Evolutionary conservation across 768 basidiomycete species (phyloP).

Genomic region (Tulasnella sp.): DNA sequence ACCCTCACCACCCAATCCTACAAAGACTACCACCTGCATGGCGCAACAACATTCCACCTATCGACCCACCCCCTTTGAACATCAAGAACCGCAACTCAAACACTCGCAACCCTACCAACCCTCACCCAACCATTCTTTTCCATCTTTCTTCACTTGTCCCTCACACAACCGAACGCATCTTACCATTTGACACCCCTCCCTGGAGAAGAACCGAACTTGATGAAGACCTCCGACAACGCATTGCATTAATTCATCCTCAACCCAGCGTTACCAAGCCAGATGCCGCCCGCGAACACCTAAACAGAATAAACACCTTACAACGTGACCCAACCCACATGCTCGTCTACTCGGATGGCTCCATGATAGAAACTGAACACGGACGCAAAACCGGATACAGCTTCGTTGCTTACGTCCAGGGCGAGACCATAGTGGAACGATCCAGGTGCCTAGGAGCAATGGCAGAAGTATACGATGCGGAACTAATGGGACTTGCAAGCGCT

Average conservation of each 20-base stretch:
- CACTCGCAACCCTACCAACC: too few relatives aligned
- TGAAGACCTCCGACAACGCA: not conserved
- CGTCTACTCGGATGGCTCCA: not conserved
- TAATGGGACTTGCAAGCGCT: not conserved
- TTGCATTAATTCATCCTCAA: not conserved
- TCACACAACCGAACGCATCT: too few relatives aligned
- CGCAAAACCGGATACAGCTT: too few relatives aligned
- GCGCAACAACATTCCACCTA: too few relatives aligned
- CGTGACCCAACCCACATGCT: not conserved
- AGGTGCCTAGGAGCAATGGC: not conserved
- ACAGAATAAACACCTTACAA: not conserved
- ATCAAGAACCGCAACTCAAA: too few relatives aligned
- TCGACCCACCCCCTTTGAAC: too few relatives aligned
- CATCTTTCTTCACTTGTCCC: too few relatives aligned
- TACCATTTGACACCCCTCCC: too few relatives aligned
- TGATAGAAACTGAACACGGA: not conserved
- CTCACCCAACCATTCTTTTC: too few relatives aligned
- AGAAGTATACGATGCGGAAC: not conserved
- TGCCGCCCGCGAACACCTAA: not conserved
- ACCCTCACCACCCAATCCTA: constrained; percentile 3
- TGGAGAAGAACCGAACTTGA: too few relatives aligned
- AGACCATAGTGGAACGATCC: not conserved
- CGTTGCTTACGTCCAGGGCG: not conserved
- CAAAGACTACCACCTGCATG: constrained; percentile 6
- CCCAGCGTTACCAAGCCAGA: too few relatives aligned